Evolutionary conservation across 805 yeast genomes (phyloP).

Genomic region (Ogataea methylovora): DNA sequence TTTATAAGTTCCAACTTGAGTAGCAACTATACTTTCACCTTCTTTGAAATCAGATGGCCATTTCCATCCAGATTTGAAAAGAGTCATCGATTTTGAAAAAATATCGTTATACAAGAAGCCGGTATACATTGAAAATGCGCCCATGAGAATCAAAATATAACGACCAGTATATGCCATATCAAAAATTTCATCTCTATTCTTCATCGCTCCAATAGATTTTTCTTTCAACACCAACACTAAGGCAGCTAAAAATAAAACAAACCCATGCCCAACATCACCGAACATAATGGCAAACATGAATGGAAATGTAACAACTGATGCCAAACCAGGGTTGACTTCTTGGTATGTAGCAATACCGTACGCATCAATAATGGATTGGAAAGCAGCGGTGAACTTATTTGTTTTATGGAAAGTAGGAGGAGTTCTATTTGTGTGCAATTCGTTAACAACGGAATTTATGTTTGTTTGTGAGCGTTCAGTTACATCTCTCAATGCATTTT

Average conservation of each 20-base stretch:
- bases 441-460: slow-evolving; percentile 48
- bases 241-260: slow-evolving; percentile 51
- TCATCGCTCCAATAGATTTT: slow-evolving; percentile 40
- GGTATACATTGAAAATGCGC: slow-evolving; percentile 64
- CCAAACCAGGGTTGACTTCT: slow-evolving; percentile 70
- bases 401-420: slow-evolving; percentile 70
- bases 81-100: slow-evolving; percentile 60
- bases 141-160: slow-evolving; percentile 64
- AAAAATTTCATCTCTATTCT: slow-evolving; percentile 59
- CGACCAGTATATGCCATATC: slow-evolving; percentile 74
- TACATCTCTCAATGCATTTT: slow-evolving; percentile 55
- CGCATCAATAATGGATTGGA: slow-evolving; percentile 68
- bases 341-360: slow-evolving; percentile 71
- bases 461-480: slow-evolving; percentile 41
- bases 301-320: slow-evolving; percentile 70
- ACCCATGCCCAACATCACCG: slow-evolving; percentile 79
- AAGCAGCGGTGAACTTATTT: slow-evolving; percentile 62
- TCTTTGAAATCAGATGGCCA: slow-evolving; percentile 49
- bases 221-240: slow-evolving; percentile 48
- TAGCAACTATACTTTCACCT: slow-evolving; percentile 42
- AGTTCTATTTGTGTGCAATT: slow-evolving; percentile 53
- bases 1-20: slow-evolving; percentile 43
- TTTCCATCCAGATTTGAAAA: slow-evolving; percentile 65
- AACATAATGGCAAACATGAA: slow-evolving; percentile 82
- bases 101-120: slow-evolving; percentile 69